phyloP scores from a whole-genome alignment of 192 early-diverging fungal species.

The Coemansia reversa region DNA sequence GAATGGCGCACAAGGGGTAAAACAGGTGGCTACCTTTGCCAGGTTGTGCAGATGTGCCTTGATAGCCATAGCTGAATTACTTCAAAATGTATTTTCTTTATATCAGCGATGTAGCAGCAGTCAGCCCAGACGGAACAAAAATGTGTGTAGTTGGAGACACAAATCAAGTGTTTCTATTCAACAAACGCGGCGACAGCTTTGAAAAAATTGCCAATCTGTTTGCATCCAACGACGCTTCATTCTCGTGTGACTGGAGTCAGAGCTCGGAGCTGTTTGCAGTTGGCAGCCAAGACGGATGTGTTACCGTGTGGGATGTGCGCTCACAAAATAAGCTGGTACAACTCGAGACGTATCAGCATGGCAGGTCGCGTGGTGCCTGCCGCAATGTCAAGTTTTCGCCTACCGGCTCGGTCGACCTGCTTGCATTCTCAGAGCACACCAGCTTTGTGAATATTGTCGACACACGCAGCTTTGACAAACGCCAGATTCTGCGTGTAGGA shows the following conservation, averaged over 20 bases:
- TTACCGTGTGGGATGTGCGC: conserved; percentile 90
- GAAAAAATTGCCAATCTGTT: conserved; percentile 69
- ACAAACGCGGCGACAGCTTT: conserved; percentile 68
- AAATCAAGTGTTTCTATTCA: conserved; percentile 81
- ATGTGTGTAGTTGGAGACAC: conserved; percentile 93
- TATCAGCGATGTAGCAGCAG: conserved; percentile 53
- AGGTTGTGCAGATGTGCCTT: too few relatives aligned
- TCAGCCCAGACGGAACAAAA: conserved; percentile 89
- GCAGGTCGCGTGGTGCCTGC: conserved; percentile 57
- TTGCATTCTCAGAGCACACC: conserved; percentile 71
- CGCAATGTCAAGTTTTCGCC: conserved; percentile 94
- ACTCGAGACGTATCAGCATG: conserved; percentile 75
- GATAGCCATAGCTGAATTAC: not conserved
- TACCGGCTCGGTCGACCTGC: conserved; percentile 82
- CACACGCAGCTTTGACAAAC: conserved; percentile 79
- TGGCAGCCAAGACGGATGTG: conserved; percentile 90
- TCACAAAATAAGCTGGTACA: conserved; percentile 67
- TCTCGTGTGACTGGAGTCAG: conserved; percentile 95
- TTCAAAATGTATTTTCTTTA: not conserved
- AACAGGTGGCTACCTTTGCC: not conserved
- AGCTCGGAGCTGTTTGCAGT: conserved; percentile 92
- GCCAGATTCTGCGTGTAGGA: conserved; percentile 78
- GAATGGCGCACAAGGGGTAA: not conserved
- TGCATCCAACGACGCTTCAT: conserved; percentile 82
- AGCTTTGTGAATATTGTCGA: conserved; percentile 86